Base-by-base conservation (phyloP, 2,329 filamentous ascomycete species). In the Fusarium coffeatum region DNA sequence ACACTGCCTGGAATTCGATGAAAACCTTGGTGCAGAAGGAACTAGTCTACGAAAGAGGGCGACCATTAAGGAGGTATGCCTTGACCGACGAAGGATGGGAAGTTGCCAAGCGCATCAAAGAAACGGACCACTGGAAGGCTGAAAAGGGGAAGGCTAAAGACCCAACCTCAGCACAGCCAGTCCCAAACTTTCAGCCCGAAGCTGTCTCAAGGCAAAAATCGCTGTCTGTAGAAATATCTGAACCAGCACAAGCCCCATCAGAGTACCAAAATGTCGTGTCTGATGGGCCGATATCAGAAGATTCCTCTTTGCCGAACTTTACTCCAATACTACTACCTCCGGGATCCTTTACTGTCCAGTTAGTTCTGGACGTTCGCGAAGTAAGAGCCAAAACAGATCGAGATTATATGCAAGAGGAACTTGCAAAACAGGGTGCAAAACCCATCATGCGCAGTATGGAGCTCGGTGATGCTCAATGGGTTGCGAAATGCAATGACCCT, bases 1-100 rank as follows among this genome's bases (percentile, higher is more conserved):
- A 93, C 72, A 95, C 92, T 0, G 93, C 93, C 0, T 96, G 92
- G 92, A 91, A 88, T 74, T 93, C 92, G 3, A 94, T 95, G 86
- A 93, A 92, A 76, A 93, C 90, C 0, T 80, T 96, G 32, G 72
- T 90, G 8, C 84, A 89, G 56, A 93, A 94, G 76, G 91, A 93
- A 60, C 81, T 94, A 6, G 91, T 94, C 0, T 90, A 89, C 59
- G 90, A 92, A 71, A 88, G 88, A 55, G 90, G 92, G 0, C 85
- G 90, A 18, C 92, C 92, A 1, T 78, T 89, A 20, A 87, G 89
- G 64, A 88, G 86, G 69, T 96, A 94, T 75, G 83, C 85, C 3
- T 80, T 96, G 37, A 93, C 92, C 0, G 92, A 94, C 32, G 90
- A 93, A 64, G 93, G 93, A 6, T 92, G 91, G 90, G 90, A 93